Base-by-base conservation (phyloP, 2,329 filamentous ascomycete genomes). In the Cladosporium sp. region DNA sequence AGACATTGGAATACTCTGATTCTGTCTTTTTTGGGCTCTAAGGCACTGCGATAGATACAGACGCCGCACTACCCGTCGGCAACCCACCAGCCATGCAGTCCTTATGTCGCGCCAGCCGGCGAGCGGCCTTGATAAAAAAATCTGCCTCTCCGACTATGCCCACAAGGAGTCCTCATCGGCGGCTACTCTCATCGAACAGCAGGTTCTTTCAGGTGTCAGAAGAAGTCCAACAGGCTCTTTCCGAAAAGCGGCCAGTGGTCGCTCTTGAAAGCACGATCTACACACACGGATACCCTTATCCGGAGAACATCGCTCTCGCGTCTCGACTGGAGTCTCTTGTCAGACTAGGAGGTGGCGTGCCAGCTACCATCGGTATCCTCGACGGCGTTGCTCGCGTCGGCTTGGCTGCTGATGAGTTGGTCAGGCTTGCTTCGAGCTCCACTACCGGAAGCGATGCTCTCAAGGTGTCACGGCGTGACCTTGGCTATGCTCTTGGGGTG, bases 221-320 rank as follows among this genome's bases (percentile, higher is more conserved):
- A 46, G 92, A 97, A 70, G 85, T 98, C 10, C 75, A 78, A 49
- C 83, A 89, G 66, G 92, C 91, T 37, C 70, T 96, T 44, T 76
- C 81, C 40, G 80, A 82, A 10, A 83, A 84, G 53, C 84, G 83
- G 63, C 92, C 93, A 0, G 85, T 98, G 3, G 91, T 98, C 9
- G 93, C 92, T 13, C 78, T 98, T 4, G 93, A 98, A 71, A 90
- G 89, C 2, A 95, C 93, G 4, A 97, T 98, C 61, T 97, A 98
- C 71, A 98, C 93, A 1, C 93, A 98, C 72, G 83, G 83, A 54
- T 87, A 84, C 58, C 84, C 85, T 2, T 86, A 86, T 60, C 85
- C 85, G 0, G 80, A 86, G 28, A 89, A 87, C 61, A 72, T 86
- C 38, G 84, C 86, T 18, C 77, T 98, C 11, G 88, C 89, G n/a